Evolutionary conservation across 2,329 filamentous ascomycete genomes (phyloP).

Genomic region (Aspergillus persii): DNA sequence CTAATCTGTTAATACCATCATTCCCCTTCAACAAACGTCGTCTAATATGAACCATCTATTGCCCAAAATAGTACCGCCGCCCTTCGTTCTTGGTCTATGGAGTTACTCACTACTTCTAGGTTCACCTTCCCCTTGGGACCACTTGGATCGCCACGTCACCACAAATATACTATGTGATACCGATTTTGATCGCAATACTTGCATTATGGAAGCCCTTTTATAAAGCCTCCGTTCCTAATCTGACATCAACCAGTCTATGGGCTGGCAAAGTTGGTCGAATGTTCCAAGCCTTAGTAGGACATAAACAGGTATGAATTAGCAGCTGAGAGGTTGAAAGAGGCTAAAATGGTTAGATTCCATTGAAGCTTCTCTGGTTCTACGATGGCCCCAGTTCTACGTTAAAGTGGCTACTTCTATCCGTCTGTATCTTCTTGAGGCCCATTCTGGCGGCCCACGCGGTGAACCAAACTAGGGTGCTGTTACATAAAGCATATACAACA

Average conservation of each 20-base stretch:
- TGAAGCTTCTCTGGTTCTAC: not conserved
- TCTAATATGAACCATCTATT: not conserved
- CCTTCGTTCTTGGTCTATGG: not conserved
- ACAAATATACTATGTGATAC: not conserved
- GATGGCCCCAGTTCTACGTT: not conserved
- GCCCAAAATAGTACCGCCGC: not conserved
- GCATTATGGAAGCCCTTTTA: no score
- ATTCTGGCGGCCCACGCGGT: not conserved
- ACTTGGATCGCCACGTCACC: not conserved
- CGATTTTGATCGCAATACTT: no score
- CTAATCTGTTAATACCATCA: not conserved
- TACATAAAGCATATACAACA: not conserved
- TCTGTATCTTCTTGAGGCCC: not conserved
- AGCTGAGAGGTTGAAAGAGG: not conserved
- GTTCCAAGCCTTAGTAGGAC: not conserved
- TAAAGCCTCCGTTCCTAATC: no score
- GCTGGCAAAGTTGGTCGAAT: not conserved
- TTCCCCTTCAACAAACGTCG: not conserved
- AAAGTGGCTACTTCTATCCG: not conserved
- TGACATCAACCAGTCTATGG: no score
- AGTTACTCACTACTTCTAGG: not conserved
- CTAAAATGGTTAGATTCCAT: not conserved
- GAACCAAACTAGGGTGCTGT: not conserved
- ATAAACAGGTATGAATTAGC: not conserved
- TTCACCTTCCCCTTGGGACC: not conserved